phyloP scores from a whole-genome alignment of 129 eudicot species.

The Helianthus tuberosus region DNA sequence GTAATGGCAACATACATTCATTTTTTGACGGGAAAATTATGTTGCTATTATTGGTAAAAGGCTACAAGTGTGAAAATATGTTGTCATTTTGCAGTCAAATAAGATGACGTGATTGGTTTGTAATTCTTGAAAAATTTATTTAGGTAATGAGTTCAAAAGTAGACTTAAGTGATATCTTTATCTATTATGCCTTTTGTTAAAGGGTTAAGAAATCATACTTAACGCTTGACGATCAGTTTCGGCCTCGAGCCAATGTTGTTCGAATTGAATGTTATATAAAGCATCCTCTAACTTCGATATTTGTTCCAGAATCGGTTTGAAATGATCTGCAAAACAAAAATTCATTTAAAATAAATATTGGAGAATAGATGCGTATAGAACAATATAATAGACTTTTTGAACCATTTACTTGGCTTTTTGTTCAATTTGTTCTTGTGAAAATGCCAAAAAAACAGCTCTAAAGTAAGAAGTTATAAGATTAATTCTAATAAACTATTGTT shows the following conservation, averaged over 20 bases:
- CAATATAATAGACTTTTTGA: background rate
- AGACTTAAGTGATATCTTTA: background rate
- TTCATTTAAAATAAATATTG: background rate
- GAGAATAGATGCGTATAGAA: background rate
- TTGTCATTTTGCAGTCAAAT: no score
- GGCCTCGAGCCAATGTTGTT: constrained; percentile 95
- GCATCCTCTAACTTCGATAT: constrained; percentile 79
- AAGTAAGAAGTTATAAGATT: no score
- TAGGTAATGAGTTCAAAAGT: background rate
- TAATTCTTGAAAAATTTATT: background rate
- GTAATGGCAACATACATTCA: no score
- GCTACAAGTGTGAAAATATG: no score
- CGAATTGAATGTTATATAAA: constrained; percentile 70
- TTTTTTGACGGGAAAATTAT: no score
- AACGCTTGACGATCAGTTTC: constrained; percentile 89
- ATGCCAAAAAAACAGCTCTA: background rate
- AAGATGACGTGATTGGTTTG: background rate
- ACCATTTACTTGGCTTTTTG: background rate
- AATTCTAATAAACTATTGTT: no score
- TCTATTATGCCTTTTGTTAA: background rate
- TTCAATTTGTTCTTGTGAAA: background rate
- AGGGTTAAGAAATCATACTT: constrained; percentile 40
- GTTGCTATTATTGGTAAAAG: no score
- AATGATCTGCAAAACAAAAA: constrained; percentile 66
- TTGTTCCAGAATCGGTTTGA: constrained; percentile 76